Conservation (phyloP, 2,329 filamentous ascomycete genomes). For the Conoideocrella luteorostrata region DNA sequence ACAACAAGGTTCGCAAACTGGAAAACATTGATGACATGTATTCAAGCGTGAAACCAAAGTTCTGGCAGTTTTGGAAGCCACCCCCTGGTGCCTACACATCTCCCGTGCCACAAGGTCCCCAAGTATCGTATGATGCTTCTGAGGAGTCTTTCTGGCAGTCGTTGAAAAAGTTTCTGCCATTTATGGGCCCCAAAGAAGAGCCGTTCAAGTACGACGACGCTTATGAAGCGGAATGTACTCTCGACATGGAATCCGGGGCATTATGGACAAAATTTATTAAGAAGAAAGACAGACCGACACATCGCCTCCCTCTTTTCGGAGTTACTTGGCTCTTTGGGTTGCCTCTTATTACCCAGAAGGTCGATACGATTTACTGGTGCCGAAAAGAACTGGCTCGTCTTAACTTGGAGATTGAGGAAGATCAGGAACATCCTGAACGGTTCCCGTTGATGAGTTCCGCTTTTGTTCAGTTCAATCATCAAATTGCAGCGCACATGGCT, state of each 20-base stretch:
- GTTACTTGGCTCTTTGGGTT: constrained; percentile 69
- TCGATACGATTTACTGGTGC: constrained; percentile 91
- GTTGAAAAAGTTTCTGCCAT: constrained; percentile 44
- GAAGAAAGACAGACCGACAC: constrained; percentile 76
- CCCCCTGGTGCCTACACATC: constrained; percentile 55
- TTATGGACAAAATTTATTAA: constrained; percentile 80
- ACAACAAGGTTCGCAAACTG: constrained; percentile 48
- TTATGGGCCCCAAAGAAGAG: constrained; percentile 36
- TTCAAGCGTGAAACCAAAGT: constrained; percentile 37
- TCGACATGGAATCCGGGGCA: constrained; percentile 56
- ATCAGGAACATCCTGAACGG: constrained; percentile 77
- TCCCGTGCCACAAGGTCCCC: constrained; percentile 52
- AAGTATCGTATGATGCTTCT: constrained; percentile 29
- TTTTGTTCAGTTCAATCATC: constrained; percentile 97
- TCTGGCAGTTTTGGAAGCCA: constrained; percentile 61
- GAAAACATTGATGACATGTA: constrained; percentile 44
- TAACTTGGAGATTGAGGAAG: constrained; percentile 85
- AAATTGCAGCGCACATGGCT: constrained; percentile 96
- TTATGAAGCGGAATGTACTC: constrained; percentile 51
- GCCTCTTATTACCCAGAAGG: constrained; percentile 79
- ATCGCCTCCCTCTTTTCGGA: constrained; percentile 60
- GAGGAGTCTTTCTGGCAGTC: constrained; percentile 45
- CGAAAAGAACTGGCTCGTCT: constrained; percentile 78
- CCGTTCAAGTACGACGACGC: constrained; percentile 54
- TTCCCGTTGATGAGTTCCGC: constrained; percentile 93